Evolutionary conservation across 176 grass and related monocot genomes (phyloP).

Genomic region (Metroxylon sagu): DNA sequence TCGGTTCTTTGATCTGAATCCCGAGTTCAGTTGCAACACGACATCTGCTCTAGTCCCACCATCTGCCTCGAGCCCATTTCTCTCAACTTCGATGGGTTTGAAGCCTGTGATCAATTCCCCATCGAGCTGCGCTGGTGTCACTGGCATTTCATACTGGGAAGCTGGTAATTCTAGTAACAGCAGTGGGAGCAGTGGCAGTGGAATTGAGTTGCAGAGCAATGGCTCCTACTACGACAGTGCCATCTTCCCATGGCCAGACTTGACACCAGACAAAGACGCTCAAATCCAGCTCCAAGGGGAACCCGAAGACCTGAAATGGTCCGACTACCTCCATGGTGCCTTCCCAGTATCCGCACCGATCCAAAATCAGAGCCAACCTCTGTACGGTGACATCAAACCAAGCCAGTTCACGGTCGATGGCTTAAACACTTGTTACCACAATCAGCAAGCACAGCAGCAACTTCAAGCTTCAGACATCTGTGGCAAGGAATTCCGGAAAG

Average conservation of each 20-base stretch:
- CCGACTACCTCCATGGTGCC: conserved; percentile 52
- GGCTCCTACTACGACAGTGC: conserved; percentile 37
- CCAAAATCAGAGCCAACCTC: conserved; percentile 42
- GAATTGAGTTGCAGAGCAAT: conserved; percentile 48
- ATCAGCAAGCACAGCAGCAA: conserved; percentile 46
- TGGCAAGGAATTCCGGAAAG: conserved; percentile 52
- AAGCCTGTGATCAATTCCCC: conserved; percentile 12
- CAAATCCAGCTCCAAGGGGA: conserved; percentile 25
- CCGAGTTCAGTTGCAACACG: conserved; percentile 29
- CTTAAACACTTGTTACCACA: conserved; percentile 34
- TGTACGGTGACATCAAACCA: conserved; percentile 43
- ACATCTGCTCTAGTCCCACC: conserved; percentile 25
- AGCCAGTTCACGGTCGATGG: conserved; percentile 46
- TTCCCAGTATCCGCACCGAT: conserved; percentile 30
- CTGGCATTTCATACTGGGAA: conserved; percentile 37
- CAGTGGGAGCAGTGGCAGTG: conserved; percentile 41
- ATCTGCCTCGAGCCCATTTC: conserved; percentile 33
- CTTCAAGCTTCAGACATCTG: conserved; percentile 39
- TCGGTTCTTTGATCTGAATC: neutral
- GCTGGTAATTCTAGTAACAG: conserved; percentile 37
- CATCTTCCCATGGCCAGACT: conserved; percentile 54
- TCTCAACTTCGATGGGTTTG: conserved; percentile 39
- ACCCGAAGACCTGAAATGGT: conserved; percentile 68
- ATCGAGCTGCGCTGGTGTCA: conserved; percentile 19
- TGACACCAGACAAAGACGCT: conserved; percentile 31